Conservation (phyloP, 192 early-diverging fungal species). For the Kappamyces sp. region DNA sequence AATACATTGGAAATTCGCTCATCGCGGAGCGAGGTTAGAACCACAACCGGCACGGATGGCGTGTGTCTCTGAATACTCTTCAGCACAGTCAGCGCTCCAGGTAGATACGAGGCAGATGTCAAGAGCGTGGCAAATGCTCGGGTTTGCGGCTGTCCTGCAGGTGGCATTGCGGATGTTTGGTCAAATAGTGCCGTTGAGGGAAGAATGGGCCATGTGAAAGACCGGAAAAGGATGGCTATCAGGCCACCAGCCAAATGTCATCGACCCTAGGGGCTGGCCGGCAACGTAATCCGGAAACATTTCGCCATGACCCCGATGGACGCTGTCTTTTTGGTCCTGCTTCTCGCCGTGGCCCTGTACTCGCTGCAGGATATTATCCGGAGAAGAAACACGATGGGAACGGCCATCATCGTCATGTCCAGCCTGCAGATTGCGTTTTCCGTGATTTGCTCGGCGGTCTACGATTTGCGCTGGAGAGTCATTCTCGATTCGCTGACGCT, state of each 20-base stretch:
- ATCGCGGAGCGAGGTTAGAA: conserved; percentile 56
- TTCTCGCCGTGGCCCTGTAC: background rate
- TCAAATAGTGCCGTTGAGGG: background rate
- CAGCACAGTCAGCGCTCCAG: conserved; percentile 74
- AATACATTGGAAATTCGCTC: conserved; percentile 47
- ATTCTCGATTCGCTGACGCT: background rate
- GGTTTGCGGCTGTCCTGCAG: conserved; percentile 2
- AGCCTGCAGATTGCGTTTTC: background rate
- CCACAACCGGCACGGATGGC: conserved; percentile 58
- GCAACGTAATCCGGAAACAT: too few species aligned
- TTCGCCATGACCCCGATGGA: background rate
- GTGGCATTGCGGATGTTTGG: background rate
- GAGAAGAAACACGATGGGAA: background rate
- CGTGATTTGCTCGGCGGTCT: conserved; percentile 10
- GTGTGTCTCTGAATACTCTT: conserved; percentile 64
- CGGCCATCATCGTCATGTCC: background rate
- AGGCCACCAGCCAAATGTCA: background rate
- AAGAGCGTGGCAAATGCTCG: conserved; percentile 79
- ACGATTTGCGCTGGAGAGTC: conserved; percentile 11
- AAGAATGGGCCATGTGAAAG: background rate
- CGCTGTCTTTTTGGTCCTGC: background rate
- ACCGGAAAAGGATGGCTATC: background rate
- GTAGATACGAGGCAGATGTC: conserved; percentile 76
- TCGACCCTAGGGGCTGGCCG: too few species aligned
- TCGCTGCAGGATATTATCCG: background rate